Evolutionary conservation across 148 eudicot genomes (phyloP).

Genomic region (Arctostaphylos glauca): DNA sequence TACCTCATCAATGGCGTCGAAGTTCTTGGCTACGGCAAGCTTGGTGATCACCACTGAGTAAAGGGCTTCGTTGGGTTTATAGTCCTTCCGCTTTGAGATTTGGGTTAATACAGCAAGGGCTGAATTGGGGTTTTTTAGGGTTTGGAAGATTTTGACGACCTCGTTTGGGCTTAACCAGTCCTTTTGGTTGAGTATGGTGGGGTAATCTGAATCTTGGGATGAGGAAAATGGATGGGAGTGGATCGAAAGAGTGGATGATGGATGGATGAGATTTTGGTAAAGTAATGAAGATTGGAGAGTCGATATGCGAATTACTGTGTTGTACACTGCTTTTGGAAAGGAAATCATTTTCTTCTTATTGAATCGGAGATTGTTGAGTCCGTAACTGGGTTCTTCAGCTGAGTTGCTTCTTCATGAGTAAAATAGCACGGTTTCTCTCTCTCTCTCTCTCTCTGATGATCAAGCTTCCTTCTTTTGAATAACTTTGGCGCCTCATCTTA

Average conservation of each 20-base stretch:
- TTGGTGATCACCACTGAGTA: constrained; percentile 53
- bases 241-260: background rate
- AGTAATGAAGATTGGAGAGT: constrained; percentile 10
- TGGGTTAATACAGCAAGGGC: constrained; percentile 46
- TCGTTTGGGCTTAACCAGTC: constrained; percentile 81
- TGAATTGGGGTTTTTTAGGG: constrained; percentile 47
- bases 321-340: background rate
- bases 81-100: constrained; percentile 68
- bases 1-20: constrained; percentile 53
- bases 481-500: too few species aligned
- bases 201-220: constrained; percentile 17
- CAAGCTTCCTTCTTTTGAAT: too few species aligned
- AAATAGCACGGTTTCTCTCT: too few species aligned
- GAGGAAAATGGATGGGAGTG: constrained; percentile 23
- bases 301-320: constrained; percentile 7
- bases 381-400: too few species aligned
- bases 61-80: constrained; percentile 68
- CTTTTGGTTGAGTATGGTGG: constrained; percentile 42
- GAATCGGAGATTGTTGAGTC: background rate
- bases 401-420: background rate
- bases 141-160: constrained; percentile 51
- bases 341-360: constrained; percentile 15
- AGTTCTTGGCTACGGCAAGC: constrained; percentile 49
- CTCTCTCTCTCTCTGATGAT: too few species aligned
- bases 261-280: background rate